Conservation (phyloP, 306 rosid genomes). For the Comarum palustre region DNA sequence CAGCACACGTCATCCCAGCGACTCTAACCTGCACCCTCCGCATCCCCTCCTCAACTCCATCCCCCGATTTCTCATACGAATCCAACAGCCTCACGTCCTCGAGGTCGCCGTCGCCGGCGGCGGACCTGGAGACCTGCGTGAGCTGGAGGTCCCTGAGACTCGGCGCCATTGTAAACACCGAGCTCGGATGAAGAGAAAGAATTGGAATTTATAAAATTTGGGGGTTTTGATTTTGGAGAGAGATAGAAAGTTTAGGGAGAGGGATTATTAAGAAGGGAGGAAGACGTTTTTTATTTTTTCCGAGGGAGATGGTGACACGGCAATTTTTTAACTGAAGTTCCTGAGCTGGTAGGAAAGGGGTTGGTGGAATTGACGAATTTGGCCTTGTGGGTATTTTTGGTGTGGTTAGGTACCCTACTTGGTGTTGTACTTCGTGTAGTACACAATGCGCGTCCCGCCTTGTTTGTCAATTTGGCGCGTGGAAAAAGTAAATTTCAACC, state of each 20-base stretch:
- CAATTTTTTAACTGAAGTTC: slow-evolving; percentile 34
- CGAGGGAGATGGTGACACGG: slow-evolving; percentile 38
- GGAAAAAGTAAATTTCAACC: neutral
- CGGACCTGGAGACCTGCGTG: slow-evolving; percentile 22
- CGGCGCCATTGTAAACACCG: slow-evolving; percentile 41
- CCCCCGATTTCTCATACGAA: slow-evolving; percentile 40
- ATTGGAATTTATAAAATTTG: neutral
- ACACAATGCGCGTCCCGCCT: neutral
- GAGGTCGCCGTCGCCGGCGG: slow-evolving; percentile 22
- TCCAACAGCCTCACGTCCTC: slow-evolving; percentile 80
- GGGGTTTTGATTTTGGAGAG: neutral
- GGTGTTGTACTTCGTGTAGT: slow-evolving; percentile 27
- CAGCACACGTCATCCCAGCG: slow-evolving; percentile 93
- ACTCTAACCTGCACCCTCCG: slow-evolving; percentile 67
- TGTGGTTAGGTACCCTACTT: neutral
- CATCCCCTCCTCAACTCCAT: slow-evolving; percentile 30
- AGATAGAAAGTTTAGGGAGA: neutral
- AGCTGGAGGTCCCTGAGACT: slow-evolving; percentile 49
- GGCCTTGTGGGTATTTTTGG: slow-evolving; percentile 6
- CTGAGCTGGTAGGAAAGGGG: slow-evolving; percentile 16
- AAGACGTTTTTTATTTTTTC: slow-evolving; percentile 20
- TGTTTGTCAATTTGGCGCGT: neutral
- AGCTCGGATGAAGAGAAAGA: neutral
- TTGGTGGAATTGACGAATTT: slow-evolving; percentile 10
- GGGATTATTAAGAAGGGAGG: neutral